Evolutionary conservation across 2,329 filamentous ascomycete species (phyloP).

Genomic region (Anisogramma anomala): DNA sequence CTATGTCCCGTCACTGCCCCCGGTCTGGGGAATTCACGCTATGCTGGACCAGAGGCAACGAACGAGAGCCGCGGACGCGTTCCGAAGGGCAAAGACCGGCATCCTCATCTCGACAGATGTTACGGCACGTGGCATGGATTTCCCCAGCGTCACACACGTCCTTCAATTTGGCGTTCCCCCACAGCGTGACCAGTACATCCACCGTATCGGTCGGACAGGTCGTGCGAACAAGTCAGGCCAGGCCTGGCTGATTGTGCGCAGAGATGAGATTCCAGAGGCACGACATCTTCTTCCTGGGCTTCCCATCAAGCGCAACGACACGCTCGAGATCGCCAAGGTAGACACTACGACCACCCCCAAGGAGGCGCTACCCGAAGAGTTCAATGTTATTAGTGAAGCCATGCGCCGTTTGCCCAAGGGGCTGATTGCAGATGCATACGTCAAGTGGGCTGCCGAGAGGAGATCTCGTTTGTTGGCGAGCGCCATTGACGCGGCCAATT

Average conservation of each 20-base stretch:
- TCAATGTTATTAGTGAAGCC: conserved; percentile 32
- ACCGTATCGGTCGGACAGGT: conserved; percentile 65
- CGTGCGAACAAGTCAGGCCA: conserved; percentile 63
- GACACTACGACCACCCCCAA: conserved; percentile 40
- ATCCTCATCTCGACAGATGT: conserved; percentile 71
- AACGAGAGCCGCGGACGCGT: conserved; percentile 58
- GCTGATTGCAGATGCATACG: conserved; percentile 40
- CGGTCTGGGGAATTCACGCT: conserved; percentile 59
- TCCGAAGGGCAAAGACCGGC: conserved; percentile 51
- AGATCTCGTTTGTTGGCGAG: conserved; percentile 26
- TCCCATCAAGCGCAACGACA: conserved; percentile 45
- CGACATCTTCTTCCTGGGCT: conserved; percentile 44
- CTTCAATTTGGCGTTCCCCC: conserved; percentile 58
- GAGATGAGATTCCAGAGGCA: conserved; percentile 38
- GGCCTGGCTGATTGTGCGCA: conserved; percentile 54
- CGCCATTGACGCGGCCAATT: conserved; percentile 40
- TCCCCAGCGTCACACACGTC: conserved; percentile 68
- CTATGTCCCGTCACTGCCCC: conserved; percentile 29
- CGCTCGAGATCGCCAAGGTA: conserved; percentile 39
- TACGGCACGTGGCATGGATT: conserved; percentile 73
- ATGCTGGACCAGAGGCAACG: conserved; percentile 59
- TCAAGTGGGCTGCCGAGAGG: conserved; percentile 40
- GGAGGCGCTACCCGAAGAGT: conserved; percentile 30
- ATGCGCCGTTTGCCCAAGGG: conserved; percentile 30
- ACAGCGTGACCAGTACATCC: conserved; percentile 61